Evolutionary conservation across 2,329 filamentous ascomycete genomes (phyloP), one percentile per base, ranked within the genome.

Genomic region (Diaporthe batatas): DNA sequence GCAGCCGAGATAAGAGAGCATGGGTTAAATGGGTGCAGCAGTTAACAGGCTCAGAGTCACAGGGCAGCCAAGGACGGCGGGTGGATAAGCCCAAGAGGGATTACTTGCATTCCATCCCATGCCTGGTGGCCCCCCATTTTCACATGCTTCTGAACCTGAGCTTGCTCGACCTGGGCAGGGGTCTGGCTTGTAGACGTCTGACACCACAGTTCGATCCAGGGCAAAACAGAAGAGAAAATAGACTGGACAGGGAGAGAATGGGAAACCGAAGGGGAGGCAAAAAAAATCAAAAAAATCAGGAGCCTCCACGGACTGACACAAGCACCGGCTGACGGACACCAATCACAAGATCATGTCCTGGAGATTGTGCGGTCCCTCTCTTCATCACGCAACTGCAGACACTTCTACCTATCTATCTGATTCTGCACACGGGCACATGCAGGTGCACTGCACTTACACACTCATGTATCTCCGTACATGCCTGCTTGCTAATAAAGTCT

Each of bases 1-100:
- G 58, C 44, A 53, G 68, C 55, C 55, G 44, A 62, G 68, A 70
- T 70, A 70, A 70, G 58, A 57, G 12, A 62, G 44, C 18, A 51
- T 59, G 68, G 42, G 42, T 42, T 42, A 18, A 18, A 42, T 42
- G 39, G 39, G 39, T 42, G 39, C 54, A 34, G 21, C 59, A 47
- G 34, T 36, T 51, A 44, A 29, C 47, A 14, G 64, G 16, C 29
- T 29, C 29, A 29, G 29, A 29, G 29, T 29, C n/a, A 29, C 44
- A 12, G 64, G 16, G 39, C 39, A 11, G 34, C 34, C 34, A 36
- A 42, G 39, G 25, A 29, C 47, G 25, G 34, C 34, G 36, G 57
- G 23, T 58, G 55, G 34, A 49, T 32, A 29, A 42, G 59, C 32
- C 21, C 12, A 16, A 51, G n/a, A 36, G 21, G 32, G 39, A 42